phyloP scores from a whole-genome alignment of 495 filamentous ascomycete species.

The Penicillium simplicissimum region DNA sequence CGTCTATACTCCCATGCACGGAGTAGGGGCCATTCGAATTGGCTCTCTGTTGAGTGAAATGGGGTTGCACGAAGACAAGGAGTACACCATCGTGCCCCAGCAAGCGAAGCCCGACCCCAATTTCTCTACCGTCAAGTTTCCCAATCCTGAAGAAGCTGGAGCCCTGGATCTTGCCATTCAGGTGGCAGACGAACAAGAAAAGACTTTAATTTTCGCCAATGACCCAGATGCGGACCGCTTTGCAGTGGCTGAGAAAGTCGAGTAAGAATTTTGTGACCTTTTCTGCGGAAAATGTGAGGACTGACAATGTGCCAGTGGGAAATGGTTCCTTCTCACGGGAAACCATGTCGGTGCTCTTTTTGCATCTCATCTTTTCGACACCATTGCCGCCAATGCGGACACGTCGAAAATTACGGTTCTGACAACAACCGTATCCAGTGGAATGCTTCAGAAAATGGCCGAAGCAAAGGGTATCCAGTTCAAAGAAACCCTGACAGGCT shows the following conservation, averaged over 20 bases:
- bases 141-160: conserved; percentile 72
- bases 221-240: conserved; percentile 77
- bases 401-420: conserved; percentile 54
- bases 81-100: conserved; percentile 47
- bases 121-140: conserved; percentile 70
- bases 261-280: conserved; percentile 29
- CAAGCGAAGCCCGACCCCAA: conserved; percentile 63
- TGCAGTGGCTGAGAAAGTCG: conserved; percentile 62
- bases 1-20: conserved; percentile 72
- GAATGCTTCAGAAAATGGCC: conserved; percentile 65
- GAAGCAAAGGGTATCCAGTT: conserved; percentile 55
- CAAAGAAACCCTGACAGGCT: conserved; percentile 69
- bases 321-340: conserved; percentile 66
- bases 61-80: conserved; percentile 32
- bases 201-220: conserved; percentile 60
- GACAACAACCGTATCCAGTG: conserved; percentile 64
- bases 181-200: conserved; percentile 50
- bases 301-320: conserved; percentile 29
- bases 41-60: conserved; percentile 44
- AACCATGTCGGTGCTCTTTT: conserved; percentile 69
- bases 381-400: conserved; percentile 26
- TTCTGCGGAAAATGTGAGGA: not conserved
- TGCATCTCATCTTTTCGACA: conserved; percentile 57
- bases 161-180: conserved; percentile 64
- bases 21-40: conserved; percentile 59